Evolutionary conservation across 768 basidiomycete genomes (phyloP), one percentile per base, ranked within the genome.

Genomic region (Suillus fuscotomentosus): DNA sequence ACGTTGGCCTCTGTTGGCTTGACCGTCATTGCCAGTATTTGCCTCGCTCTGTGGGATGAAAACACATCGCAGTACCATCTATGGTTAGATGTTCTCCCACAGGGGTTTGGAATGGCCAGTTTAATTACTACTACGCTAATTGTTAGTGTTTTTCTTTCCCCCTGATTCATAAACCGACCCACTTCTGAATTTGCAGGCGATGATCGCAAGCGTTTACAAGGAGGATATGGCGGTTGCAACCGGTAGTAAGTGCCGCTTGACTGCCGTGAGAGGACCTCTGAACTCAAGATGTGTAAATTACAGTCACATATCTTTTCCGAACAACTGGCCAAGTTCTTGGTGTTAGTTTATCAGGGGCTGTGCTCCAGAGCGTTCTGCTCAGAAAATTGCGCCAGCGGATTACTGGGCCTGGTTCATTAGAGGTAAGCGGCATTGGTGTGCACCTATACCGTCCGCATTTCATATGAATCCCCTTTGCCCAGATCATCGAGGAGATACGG

Each of bases 321-420:
- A 95, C 94, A 9, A 91, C 93, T 20, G 96, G 96, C 3, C 97
- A 98, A 80, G 97, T 97, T 27, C 83, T 98, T 62, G 97, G 97
- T 42, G 97, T 99, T 61, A 92, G 92, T 70, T 79, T 96, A 54
- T 89, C 88, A 69, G 92, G 94, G 24, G 90, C 94, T 0, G 75
- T 99, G 34, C 78, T 96, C 39, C 97, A 99, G 76, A 84, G 86
- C 6, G 83, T 97, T 42, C 82, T 99, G 47, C 78, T 88, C 36
- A 75, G 80, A 56, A 86, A 92, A 71, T 80, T 99, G 62, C 84
- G 86, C 63, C 77, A 82, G 66, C 84, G 88, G 60, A 96, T 99
- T 69, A 84, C 82, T 7, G 96, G 93, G 1, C 88, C 91, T 53
- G 85, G 83, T 63, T 85, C 96, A 62, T 80, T 80, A 69, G 80